Evolutionary conservation across 495 filamentous ascomycete genomes (phyloP).

Genomic region (Xylaria cubensis): DNA sequence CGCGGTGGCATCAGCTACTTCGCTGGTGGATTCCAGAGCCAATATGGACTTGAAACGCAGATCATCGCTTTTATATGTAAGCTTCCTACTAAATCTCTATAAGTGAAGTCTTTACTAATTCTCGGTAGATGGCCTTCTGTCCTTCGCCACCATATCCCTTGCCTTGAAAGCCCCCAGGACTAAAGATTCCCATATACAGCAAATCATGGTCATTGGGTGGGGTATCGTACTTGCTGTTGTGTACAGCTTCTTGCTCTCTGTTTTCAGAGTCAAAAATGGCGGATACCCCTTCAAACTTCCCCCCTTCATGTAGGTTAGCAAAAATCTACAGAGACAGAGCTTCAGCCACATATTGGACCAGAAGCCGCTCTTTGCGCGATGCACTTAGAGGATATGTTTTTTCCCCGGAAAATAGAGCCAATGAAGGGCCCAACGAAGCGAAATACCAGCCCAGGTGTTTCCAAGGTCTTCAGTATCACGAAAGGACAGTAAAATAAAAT

Average conservation of each 20-base stretch:
- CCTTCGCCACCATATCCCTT: conserved; percentile 87
- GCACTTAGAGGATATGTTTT: conserved; percentile 9
- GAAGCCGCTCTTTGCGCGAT: conserved; percentile 8
- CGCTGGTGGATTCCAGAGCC: conserved; percentile 91
- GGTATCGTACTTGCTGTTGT: conserved; percentile 75
- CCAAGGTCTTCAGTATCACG: not conserved
- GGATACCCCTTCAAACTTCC: conserved; percentile 95
- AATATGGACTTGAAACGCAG: conserved; percentile 95
- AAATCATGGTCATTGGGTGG: conserved; percentile 85
- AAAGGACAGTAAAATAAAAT: conserved; percentile 8
- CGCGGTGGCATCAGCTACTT: conserved; percentile 89
- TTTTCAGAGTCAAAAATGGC: conserved; percentile 93
- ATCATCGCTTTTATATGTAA: conserved; percentile 95
- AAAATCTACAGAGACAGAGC: not conserved
- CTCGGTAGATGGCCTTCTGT: conserved; percentile 81
- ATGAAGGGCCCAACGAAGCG: not conserved
- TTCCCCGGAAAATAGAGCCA: not conserved
- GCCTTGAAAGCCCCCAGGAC: conserved; percentile 92
- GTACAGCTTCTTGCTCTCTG: conserved; percentile 92
- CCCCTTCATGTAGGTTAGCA: conserved; percentile 67
- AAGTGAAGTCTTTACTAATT: conserved; percentile 33
- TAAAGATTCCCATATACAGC: conserved; percentile 75
- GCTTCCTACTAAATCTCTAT: conserved; percentile 43
- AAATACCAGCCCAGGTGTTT: not conserved
- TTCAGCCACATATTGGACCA: not conserved